Evolutionary conservation across 352 stramenopile species (phyloP).

Genomic region (Globisporangium acanthophoron): DNA sequence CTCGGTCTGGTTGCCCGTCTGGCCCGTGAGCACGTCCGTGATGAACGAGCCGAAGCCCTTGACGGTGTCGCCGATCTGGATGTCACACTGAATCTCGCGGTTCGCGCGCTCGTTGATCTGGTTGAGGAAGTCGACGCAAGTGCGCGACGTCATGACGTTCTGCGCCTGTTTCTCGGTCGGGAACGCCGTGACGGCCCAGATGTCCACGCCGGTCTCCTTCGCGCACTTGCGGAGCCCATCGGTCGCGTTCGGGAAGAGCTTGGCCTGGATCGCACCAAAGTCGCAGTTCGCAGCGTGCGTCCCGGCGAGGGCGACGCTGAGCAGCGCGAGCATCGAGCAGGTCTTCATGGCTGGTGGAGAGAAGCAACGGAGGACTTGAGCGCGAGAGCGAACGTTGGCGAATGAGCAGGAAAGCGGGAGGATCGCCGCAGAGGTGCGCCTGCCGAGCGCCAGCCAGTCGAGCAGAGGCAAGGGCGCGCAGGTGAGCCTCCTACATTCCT

Average conservation of each 20-base stretch:
- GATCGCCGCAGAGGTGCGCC: not conserved
- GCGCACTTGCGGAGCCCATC: conserved; percentile 27
- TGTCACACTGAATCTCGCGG: conserved; percentile 42
- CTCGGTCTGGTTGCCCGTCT: conserved; percentile 61
- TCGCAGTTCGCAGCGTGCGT: conserved; percentile 30
- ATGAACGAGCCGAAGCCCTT: conserved; percentile 37
- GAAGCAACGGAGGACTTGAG: not conserved
- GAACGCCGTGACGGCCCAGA: conserved; percentile 32
- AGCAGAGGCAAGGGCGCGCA: too few species aligned
- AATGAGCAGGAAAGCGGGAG: not conserved
- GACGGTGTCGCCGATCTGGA: conserved; percentile 28
- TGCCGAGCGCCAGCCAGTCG: too few species aligned
- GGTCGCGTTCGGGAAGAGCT: conserved; percentile 46
- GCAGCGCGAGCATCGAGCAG: conserved; percentile 13
- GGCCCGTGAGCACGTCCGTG: conserved; percentile 40
- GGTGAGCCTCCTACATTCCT: too few species aligned
- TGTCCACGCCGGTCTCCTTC: conserved; percentile 39
- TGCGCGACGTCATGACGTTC: conserved; percentile 34
- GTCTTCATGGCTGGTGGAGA: conserved; percentile 19
- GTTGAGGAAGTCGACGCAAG: conserved; percentile 66
- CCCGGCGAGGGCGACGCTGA: conserved; percentile 13
- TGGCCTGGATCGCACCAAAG: conserved; percentile 39
- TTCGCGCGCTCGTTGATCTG: conserved; percentile 63
- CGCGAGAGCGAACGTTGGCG: not conserved
- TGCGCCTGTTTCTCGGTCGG: conserved; percentile 40